A percentile compares a stretch with the other conserved stretches of the same genome.
phyloP scores from a whole-genome alignment of 2,329 filamentous ascomycete genomes.

The Fusarium avenaceum region DNA sequence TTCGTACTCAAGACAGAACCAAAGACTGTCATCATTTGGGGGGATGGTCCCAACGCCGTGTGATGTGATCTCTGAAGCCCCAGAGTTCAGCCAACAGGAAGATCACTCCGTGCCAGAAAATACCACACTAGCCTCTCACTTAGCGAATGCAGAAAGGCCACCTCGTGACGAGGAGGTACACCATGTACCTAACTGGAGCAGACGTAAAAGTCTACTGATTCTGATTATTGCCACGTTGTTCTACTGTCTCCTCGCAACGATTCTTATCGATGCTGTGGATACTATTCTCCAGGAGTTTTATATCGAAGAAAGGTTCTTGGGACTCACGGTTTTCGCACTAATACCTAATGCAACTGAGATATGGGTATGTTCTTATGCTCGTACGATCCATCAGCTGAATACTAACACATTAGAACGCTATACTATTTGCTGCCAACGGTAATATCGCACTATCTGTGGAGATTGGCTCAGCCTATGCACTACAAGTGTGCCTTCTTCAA shows the following conservation, averaged over 20 bases:
- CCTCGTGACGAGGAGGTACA: not conserved
- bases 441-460: conserved; percentile 1
- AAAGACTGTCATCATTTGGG: not conserved
- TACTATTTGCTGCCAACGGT: conserved; percentile 2
- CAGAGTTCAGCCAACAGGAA: not conserved
- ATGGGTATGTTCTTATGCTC: not conserved
- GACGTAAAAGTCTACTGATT: not conserved
- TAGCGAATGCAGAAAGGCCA: not conserved
- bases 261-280: conserved; percentile 1
- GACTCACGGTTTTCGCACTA: not conserved
- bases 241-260: not conserved
- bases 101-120: not conserved
- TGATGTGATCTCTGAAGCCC: not conserved
- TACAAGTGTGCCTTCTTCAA: conserved; percentile 6
- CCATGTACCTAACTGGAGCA: not conserved
- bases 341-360: conserved; percentile 5
- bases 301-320: not conserved
- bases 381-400: not conserved
- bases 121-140: not conserved
- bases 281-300: not conserved
- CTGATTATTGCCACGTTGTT: not conserved
- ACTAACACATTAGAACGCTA: conserved; percentile 2
- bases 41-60: not conserved
- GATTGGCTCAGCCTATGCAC: conserved; percentile 1
- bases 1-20: not conserved